Conservation (phyloP, 1,284 basidiomycete species). For the Phenoliferia sp. region DNA sequence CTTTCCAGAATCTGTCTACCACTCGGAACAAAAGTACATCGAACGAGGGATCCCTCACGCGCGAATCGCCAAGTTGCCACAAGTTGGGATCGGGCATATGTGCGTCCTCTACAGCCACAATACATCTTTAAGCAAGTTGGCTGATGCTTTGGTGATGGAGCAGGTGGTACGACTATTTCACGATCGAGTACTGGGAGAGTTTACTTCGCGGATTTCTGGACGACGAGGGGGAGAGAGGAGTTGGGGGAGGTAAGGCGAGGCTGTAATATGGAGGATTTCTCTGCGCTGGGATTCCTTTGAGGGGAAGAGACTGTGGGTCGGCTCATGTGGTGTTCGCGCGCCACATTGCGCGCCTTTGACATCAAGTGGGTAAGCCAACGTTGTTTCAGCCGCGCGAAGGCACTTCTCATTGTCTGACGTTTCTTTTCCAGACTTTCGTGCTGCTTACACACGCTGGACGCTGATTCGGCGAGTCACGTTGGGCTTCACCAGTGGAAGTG, state of each 20-base stretch:
- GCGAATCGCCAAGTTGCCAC: slow-evolving; percentile 18
- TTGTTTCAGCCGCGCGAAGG: too few relatives aligned
- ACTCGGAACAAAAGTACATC: slow-evolving; percentile 27
- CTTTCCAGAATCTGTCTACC: slow-evolving; percentile 26
- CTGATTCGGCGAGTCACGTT: too few relatives aligned
- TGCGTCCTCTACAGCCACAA: neutral
- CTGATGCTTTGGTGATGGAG: too few relatives aligned
- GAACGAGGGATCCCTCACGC: slow-evolving; percentile 15
- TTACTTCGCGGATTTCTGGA: slow-evolving; percentile 20
- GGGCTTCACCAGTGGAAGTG: too few relatives aligned
- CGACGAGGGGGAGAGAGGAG: slow-evolving; percentile 4
- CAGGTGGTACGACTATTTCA: slow-evolving; percentile 32
- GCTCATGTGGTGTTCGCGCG: too few relatives aligned
- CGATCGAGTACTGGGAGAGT: slow-evolving; percentile 12
- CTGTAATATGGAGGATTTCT: neutral
- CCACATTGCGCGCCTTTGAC: too few relatives aligned
- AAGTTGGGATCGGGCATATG: slow-evolving; percentile 24
- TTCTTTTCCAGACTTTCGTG: too few relatives aligned
- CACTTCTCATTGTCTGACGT: too few relatives aligned
- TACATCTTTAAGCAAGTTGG: neutral
- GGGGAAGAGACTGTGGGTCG: too few relatives aligned
- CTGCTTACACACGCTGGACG: too few relatives aligned
- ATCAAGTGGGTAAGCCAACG: too few relatives aligned
- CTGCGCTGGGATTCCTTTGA: too few relatives aligned
- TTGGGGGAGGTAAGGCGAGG: neutral